Evolutionary conservation across 306 rosid genomes (phyloP).

Genomic region (Ormosia emarginata): DNA sequence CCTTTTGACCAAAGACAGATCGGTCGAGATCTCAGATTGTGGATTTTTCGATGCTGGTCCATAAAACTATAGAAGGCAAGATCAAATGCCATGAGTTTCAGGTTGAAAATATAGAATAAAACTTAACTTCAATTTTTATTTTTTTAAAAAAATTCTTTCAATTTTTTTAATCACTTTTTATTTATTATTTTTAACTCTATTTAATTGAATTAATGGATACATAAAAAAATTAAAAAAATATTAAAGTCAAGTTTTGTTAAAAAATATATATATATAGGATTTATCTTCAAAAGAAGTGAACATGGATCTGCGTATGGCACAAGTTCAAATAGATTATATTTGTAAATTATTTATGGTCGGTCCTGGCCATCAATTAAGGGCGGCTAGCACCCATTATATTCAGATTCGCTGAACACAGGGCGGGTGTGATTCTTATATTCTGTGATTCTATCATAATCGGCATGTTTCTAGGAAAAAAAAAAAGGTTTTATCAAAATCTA

Average conservation of each 20-base stretch:
- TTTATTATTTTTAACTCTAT: too few relatives aligned
- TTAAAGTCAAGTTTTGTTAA: too few relatives aligned
- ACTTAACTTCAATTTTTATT: too few relatives aligned
- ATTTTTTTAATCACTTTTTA: too few relatives aligned
- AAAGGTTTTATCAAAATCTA: background rate
- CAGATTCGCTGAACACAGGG: conserved; percentile 11
- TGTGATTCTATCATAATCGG: background rate
- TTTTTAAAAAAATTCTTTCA: too few relatives aligned
- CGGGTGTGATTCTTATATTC: background rate
- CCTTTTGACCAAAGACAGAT: too few relatives aligned
- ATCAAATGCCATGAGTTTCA: background rate
- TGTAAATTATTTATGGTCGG: background rate
- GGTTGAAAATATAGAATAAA: too few relatives aligned
- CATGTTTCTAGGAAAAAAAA: background rate
- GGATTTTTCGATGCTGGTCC: too few relatives aligned
- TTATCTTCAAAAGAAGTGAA: background rate
- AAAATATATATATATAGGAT: background rate
- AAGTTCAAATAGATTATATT: conserved; percentile 9
- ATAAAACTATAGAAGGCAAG: background rate
- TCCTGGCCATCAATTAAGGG: background rate
- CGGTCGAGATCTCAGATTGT: too few relatives aligned
- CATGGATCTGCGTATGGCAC: conserved; percentile 2
- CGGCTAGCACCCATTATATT: conserved; percentile 18
- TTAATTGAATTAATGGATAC: too few relatives aligned
- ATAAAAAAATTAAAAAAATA: too few relatives aligned